Evolutionary conservation across 768 basidiomycete genomes (phyloP).

Genomic region (Mrakia hoshinonis): DNA sequence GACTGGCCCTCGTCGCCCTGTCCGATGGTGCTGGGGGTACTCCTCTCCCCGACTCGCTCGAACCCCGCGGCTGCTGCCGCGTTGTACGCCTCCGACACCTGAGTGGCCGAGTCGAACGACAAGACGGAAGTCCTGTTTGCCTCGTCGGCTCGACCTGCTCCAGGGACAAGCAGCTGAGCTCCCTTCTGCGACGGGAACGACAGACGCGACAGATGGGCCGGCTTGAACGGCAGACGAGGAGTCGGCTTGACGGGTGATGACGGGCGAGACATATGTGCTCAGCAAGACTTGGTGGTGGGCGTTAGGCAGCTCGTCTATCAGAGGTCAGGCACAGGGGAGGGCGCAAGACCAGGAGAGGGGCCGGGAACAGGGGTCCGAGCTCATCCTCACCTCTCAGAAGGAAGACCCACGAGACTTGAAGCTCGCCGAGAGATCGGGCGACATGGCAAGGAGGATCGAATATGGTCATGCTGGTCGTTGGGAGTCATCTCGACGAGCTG

Average conservation of each 20-base stretch:
- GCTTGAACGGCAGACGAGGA: constrained; percentile 8
- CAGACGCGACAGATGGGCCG: constrained; percentile 15
- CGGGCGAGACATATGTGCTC: neutral
- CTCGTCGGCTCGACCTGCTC: neutral
- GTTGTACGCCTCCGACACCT: neutral
- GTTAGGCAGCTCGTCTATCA: no score
- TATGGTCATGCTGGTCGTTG: no score
- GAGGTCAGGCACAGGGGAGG: no score
- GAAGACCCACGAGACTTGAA: no score
- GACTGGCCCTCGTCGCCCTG: neutral
- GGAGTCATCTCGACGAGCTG: no score
- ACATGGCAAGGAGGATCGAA: no score
- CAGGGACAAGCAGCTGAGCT: neutral
- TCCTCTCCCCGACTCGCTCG: neutral
- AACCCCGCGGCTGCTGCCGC: neutral
- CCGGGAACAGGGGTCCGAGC: no score
- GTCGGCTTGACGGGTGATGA: neutral
- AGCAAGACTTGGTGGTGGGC: neutral
- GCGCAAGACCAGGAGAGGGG: no score
- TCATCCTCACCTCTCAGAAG: no score
- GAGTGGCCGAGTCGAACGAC: constrained; percentile 13
- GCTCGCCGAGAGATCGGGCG: no score
- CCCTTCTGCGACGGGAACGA: constrained; percentile 1
- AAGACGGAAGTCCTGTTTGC: neutral
- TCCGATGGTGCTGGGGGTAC: neutral